Evolutionary conservation across 2,329 filamentous ascomycete species (phyloP), one percentile per base, ranked within the genome.

Genomic region (Fusarium pseudoanthophilum): DNA sequence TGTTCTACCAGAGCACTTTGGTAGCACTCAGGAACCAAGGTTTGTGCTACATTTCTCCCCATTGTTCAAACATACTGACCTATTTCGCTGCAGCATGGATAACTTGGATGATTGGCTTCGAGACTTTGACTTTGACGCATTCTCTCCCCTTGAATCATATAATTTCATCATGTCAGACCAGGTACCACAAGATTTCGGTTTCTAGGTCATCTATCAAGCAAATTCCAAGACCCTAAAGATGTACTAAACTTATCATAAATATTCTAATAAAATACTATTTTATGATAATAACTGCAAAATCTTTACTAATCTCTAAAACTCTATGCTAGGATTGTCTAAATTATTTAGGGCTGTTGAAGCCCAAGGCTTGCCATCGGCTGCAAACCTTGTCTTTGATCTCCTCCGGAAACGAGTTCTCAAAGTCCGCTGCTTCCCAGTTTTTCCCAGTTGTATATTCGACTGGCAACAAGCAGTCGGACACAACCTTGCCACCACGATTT

Each of bases 381-480:
- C 21, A 37, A 18, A 73, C 59, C 21, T 24, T 64, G 7, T 61
- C 26, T 20, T 70, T 66, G 14, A 70, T 26, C 20, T 61, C 37
- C 30, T 79, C 69, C 0, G 84, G 83, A 63, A 83, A 83, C 1
- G 77, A 79, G 5, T 75, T 65, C 39, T 80, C 71, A 46, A 83
- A 82, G 42, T 78, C 73, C 4, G 78, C 79, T 5, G 62, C 70
- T 45, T 75, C 71, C 74, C 80, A 82, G 39, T 73, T 73, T 24
- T 71, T 74, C 1, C 80, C 82, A 0, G 75, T 78, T 0, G 78
- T 82, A 72, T 86, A 87, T 59, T 86, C 85, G 7, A 69, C 68
- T 0, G 82, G 81, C 61, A 87, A 73, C 26, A 87, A 62, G 16
- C 81, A 81, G 77, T 87, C 84, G 4, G 80, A 83, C 15, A 87